phyloP scores from a whole-genome alignment of 208 protist species.

The Trypanosoma avium region DNA sequence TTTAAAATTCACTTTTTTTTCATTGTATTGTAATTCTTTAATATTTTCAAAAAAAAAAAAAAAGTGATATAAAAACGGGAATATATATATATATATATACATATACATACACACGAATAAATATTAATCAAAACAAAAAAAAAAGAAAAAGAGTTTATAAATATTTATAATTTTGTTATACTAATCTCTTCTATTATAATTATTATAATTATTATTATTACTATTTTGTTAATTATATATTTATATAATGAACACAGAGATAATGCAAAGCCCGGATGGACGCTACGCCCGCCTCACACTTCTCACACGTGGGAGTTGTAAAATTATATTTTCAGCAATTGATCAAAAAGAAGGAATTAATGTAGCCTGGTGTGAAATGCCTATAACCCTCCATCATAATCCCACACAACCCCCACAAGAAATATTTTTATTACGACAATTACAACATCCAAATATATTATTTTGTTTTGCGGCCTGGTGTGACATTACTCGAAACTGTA shows the following conservation, averaged over 20 bases:
- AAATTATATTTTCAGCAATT: constrained; percentile 54
- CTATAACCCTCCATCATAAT: neutral
- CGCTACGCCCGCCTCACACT: constrained; percentile 2
- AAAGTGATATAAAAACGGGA: too few relatives aligned
- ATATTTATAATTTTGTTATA: too few relatives aligned
- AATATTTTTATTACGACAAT: constrained; percentile 52
- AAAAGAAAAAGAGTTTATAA: too few relatives aligned
- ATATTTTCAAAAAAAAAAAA: too few relatives aligned
- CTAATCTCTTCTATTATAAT: too few relatives aligned
- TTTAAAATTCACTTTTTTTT: neutral
- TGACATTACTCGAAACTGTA: constrained; percentile 14
- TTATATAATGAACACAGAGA: too few relatives aligned
- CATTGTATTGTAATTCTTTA: neutral
- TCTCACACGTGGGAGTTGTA: constrained; percentile 24
- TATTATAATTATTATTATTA: too few relatives aligned
- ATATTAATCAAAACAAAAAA: too few relatives aligned
- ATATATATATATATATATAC: too few relatives aligned
- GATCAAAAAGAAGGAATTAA: constrained; percentile 78
- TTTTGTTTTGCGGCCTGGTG: constrained; percentile 14
- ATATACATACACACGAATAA: too few relatives aligned
- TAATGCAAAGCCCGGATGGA: neutral
- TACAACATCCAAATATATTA: constrained; percentile 29
- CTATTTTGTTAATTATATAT: too few relatives aligned
- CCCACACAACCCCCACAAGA: constrained; percentile 39
- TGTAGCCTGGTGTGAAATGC: constrained; percentile 88